Base-by-base conservation (phyloP, 192 early-diverging fungal genomes). In the Chytriomyces confervae region DNA sequence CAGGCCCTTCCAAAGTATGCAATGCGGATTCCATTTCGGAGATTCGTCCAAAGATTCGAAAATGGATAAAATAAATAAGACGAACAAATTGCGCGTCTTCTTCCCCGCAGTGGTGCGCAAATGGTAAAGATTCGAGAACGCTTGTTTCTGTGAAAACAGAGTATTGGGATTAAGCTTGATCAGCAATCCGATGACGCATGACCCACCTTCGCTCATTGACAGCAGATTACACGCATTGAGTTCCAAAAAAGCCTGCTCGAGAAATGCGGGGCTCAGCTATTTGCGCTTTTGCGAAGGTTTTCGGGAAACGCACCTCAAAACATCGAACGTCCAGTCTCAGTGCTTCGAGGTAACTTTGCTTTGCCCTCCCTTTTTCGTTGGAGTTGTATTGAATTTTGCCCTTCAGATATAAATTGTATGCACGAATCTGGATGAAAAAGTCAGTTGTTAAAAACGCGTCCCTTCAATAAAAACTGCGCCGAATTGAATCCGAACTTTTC, bases 271-370 rank as follows among this genome's bases (percentile, higher is more conserved):
- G 36, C 36, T 36, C 36, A 36, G 36, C 36, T 3, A 36, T 1
- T 36, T 36, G 36, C 36, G 36, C 36, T 36, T 36, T 36, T 36
- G 36, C 36, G 36, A 36, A 36, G 2, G 8, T 3, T 18, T 72
- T 62, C 36, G 36, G 36, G 36, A 36, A 36, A 36, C n/a, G 9
- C 24, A 75, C 75, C 49, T 78, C 77, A 71, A 24, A 78, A 49
- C 77, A 78, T 78, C 77, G 50, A 8, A 71, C 77, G 24, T 78
- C 77, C 10, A 60, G 29, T 23, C 16, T 18, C 29, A 78, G 48
- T 5, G 77, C 50, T 8, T 71, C 68, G 9, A 61, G 13, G 20
- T 45, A 78, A 61, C 7, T 10, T 18, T 70, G 11, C n/a, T 71
- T 53, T 9, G 77, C 77, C 9, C 10, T 9, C 36, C 43, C 70